Evolutionary conservation across 1,284 basidiomycete species (phyloP).

Genomic region (Amylostereum areolatum): DNA sequence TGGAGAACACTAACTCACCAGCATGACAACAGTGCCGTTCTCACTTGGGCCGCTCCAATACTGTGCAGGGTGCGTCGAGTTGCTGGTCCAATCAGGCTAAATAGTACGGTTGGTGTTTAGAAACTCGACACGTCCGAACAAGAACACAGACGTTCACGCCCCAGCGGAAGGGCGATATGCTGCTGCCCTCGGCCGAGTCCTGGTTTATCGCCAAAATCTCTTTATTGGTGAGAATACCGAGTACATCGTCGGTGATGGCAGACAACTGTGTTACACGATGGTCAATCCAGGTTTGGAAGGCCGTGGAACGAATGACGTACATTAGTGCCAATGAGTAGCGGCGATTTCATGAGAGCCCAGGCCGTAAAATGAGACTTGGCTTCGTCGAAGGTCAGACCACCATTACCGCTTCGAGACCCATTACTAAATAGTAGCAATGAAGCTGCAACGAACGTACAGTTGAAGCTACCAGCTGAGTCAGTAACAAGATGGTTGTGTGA

Average conservation of each 20-base stretch:
- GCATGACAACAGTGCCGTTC: slow-evolving; percentile 41
- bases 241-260: slow-evolving; percentile 24
- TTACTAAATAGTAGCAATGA: no score
- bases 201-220: slow-evolving; percentile 43
- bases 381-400: slow-evolving; percentile 50
- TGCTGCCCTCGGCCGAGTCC: slow-evolving; percentile 33
- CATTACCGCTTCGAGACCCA: slow-evolving; percentile 42
- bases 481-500: background rate
- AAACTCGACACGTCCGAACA: background rate
- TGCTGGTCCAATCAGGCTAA: slow-evolving; percentile 43
- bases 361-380: slow-evolving; percentile 58
- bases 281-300: slow-evolving; percentile 12
- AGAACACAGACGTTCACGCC: slow-evolving; percentile 37
- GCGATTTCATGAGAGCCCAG: slow-evolving; percentile 62
- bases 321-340: slow-evolving; percentile 41
- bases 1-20: slow-evolving; percentile 21
- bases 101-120: background rate
- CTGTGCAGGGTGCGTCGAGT: slow-evolving; percentile 40
- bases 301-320: slow-evolving; percentile 14
- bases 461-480: slow-evolving; percentile 19
- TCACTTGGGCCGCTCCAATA: slow-evolving; percentile 47
- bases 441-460: background rate
- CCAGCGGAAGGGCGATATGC: slow-evolving; percentile 40
- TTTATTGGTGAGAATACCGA: slow-evolving; percentile 30
- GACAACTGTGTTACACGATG: slow-evolving; percentile 26